phyloP scores from a whole-genome alignment of 257 asterid genomes.

The Anisodus tanguticus region DNA sequence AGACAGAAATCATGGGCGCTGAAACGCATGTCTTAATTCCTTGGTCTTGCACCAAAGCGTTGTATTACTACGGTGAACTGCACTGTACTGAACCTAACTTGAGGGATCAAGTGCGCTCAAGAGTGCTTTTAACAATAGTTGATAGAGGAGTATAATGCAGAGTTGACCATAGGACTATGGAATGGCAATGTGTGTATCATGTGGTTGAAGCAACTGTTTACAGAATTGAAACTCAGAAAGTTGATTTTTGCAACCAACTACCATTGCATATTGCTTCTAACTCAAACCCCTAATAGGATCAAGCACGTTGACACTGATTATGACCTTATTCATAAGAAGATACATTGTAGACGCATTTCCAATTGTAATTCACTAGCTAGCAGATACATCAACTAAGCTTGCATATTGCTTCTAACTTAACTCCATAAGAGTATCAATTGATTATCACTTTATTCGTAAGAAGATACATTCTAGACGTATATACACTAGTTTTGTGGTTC shows the following conservation, averaged over 20 bases:
- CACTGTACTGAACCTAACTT: neutral
- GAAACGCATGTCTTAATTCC: neutral
- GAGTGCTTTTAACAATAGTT: neutral
- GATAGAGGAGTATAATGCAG: neutral
- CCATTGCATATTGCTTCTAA: constrained; percentile 17
- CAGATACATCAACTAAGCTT: neutral
- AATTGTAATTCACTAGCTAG: neutral
- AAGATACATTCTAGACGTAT: neutral
- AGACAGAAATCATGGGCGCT: neutral
- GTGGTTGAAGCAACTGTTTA: constrained; percentile 4
- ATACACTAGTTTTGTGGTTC: neutral
- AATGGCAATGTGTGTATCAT: neutral
- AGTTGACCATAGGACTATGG: neutral
- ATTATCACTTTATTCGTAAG: neutral
- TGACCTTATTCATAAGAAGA: constrained; percentile 15
- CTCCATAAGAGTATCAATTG: neutral
- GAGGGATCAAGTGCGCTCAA: neutral
- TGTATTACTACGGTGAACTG: neutral
- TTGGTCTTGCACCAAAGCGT: neutral
- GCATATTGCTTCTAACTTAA: neutral
- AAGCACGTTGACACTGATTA: neutral
- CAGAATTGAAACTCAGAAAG: neutral
- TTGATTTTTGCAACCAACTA: neutral
- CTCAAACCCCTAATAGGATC: neutral
- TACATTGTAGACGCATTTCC: neutral